Evolutionary conservation across 768 basidiomycete genomes (phyloP).

Genomic region (Termitomyces sp.): DNA sequence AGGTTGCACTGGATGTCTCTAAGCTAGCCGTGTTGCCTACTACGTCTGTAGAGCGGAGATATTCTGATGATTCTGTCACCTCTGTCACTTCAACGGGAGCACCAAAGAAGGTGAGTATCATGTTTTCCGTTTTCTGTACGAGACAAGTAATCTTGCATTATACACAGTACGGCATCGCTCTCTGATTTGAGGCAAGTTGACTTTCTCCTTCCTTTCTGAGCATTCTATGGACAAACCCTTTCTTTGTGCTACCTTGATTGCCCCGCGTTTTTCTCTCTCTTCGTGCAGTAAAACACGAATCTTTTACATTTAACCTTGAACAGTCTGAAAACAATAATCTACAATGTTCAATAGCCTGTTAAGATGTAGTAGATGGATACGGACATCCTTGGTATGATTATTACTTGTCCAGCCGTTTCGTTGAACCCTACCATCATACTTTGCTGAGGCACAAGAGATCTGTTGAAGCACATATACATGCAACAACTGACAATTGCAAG

Average conservation of each 20-base stretch:
- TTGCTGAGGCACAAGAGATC: too few relatives aligned
- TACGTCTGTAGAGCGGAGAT: conserved; percentile 3
- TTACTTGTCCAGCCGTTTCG: too few relatives aligned
- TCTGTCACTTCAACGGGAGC: not conserved
- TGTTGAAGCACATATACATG: too few relatives aligned
- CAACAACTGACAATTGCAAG: too few relatives aligned
- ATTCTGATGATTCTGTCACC: not conserved
- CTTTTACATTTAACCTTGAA: not conserved
- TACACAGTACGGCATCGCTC: not conserved
- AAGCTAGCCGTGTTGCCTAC: conserved; percentile 7
- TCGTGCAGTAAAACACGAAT: not conserved
- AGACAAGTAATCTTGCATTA: not conserved
- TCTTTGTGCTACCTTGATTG: not conserved
- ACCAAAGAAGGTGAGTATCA: not conserved
- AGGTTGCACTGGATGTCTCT: not conserved
- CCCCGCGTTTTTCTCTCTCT: not conserved
- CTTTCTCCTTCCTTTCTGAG: too few relatives aligned
- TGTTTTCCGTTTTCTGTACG: too few relatives aligned
- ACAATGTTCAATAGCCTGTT: too few relatives aligned
- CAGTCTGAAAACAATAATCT: not conserved
- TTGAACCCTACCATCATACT: too few relatives aligned
- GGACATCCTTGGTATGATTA: too few relatives aligned
- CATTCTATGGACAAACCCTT: not conserved
- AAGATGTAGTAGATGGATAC: too few relatives aligned
- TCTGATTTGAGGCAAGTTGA: not conserved